These are phyloP conservation scores for Medicago ruthenica DNA, from an alignment of 306 rosid genomes.

Conservation along the genomic window DNA sequence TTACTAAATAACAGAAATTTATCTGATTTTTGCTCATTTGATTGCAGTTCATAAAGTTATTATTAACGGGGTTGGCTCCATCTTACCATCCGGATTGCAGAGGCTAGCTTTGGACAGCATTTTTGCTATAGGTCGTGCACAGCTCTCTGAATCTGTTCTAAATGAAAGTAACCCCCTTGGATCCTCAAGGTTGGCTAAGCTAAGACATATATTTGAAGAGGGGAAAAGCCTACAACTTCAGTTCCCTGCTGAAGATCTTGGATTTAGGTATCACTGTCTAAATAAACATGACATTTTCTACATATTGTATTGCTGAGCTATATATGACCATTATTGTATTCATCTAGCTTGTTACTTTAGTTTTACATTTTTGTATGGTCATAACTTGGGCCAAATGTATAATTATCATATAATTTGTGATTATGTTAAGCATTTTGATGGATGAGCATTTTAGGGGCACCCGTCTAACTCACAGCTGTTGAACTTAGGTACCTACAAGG, in stretches of 20 bases:
- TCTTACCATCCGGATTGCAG: conserved; percentile 76
- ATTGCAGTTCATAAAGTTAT: conserved; percentile 75
- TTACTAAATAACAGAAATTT: conserved; percentile 33
- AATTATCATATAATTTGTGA: conserved; percentile 20
- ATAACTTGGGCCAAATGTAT: conserved; percentile 33
- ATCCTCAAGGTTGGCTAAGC: conserved; percentile 74
- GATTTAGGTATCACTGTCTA: conserved; percentile 69
- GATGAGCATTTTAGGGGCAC: conserved; percentile 29
- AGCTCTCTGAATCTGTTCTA: conserved; percentile 72
- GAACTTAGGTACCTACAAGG: conserved; percentile 76
- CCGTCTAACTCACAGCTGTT: conserved; percentile 48
- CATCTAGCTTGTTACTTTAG: conserved; percentile 21
- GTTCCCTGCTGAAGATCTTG: conserved; percentile 98
- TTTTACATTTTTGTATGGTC: conserved; percentile 16
- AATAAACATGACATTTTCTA: conserved; percentile 42
- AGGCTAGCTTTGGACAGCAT: conserved; percentile 83
- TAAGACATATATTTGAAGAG: conserved; percentile 83
- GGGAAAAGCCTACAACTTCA: conserved; percentile 97
- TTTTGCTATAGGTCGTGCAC: conserved; percentile 82
- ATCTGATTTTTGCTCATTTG: conserved; percentile 34
- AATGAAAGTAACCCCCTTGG: conserved; percentile 85
- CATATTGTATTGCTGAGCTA: conserved; percentile 8
- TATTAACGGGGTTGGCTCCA: conserved; percentile 65
- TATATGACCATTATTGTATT: conserved; percentile 24
- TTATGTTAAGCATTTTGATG: conserved; percentile 34